Evolutionary conservation across 306 rosid genomes (phyloP).

Genomic region (Styphnolobium japonicum): DNA sequence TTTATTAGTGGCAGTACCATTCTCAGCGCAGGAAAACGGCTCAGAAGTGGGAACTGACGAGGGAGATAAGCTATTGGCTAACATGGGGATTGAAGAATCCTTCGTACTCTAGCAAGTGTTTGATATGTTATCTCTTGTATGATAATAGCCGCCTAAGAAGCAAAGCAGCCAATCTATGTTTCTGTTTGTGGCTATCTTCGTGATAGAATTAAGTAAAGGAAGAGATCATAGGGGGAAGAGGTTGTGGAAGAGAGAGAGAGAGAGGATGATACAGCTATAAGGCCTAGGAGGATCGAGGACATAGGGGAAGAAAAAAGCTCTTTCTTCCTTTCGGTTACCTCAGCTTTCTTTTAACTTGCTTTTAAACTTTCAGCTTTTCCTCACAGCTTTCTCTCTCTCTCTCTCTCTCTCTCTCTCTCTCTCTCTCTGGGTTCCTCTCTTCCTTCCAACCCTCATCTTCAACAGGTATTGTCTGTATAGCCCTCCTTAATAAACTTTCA

Average conservation of each 20-base stretch:
- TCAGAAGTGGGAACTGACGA: slow-evolving; percentile 66
- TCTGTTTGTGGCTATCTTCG: slow-evolving; percentile 19
- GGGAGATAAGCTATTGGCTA: slow-evolving; percentile 61
- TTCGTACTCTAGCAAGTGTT: neutral
- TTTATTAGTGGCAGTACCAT: slow-evolving; percentile 55
- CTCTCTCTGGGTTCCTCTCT: slow-evolving; percentile 40
- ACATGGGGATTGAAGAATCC: slow-evolving; percentile 37
- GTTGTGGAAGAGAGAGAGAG: neutral
- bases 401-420: neutral
- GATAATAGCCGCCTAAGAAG: slow-evolving; percentile 9
- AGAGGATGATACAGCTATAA: slow-evolving; percentile 21
- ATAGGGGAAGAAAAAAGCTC: slow-evolving; percentile 9
- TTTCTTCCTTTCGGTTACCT: slow-evolving; percentile 60
- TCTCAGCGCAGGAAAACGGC: slow-evolving; percentile 69
- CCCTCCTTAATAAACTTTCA: slow-evolving; percentile 57
- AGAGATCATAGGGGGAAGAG: neutral
- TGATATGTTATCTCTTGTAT: neutral
- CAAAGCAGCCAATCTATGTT: neutral
- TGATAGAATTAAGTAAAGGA: slow-evolving; percentile 26
- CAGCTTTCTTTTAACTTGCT: slow-evolving; percentile 78
- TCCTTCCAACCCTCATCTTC: slow-evolving; percentile 60
- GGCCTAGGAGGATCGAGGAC: neutral
- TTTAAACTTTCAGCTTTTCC: slow-evolving; percentile 61
- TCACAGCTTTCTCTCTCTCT: slow-evolving; percentile 43
- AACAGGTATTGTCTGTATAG: slow-evolving; percentile 56